Evolutionary conservation across 176 grass and related monocot genomes (phyloP).

Genomic region (Chrysopogon serrulatus): DNA sequence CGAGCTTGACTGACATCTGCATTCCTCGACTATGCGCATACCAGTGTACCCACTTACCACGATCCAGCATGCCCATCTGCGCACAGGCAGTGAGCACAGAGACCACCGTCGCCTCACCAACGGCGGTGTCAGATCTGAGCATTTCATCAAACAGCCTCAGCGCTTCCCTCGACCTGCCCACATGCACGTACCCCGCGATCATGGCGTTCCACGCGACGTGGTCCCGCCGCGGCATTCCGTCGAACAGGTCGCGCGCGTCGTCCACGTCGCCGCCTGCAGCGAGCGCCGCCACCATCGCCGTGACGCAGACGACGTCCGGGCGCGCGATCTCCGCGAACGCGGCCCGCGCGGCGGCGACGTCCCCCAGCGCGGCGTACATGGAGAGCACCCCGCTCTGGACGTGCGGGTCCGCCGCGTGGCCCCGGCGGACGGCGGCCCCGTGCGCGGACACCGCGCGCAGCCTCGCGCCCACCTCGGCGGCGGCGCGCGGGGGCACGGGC

Average conservation of each 20-base stretch:
- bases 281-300: constrained; percentile 46
- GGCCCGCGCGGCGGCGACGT: constrained; percentile 7
- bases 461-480: background rate
- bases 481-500: too few relatives aligned
- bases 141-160: constrained; percentile 59
- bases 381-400: constrained; percentile 63
- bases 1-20: constrained; percentile 51
- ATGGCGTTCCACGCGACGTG: constrained; percentile 72
- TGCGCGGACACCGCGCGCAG: constrained; percentile 38
- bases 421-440: constrained; percentile 35
- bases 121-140: constrained; percentile 28
- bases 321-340: constrained; percentile 44
- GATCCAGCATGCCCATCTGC: constrained; percentile 54
- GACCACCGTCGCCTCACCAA: constrained; percentile 55
- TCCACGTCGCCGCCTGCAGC: constrained; percentile 30
- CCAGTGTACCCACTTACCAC: constrained; percentile 57
- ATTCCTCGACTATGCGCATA: constrained; percentile 25
- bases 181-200: constrained; percentile 53
- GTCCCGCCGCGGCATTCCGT: constrained; percentile 48
- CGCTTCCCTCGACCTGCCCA: constrained; percentile 49
- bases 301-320: constrained; percentile 50
- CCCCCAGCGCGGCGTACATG: constrained; percentile 65
- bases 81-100: constrained; percentile 63
- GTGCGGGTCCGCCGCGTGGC: constrained; percentile 52
- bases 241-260: constrained; percentile 57